phyloP scores from a whole-genome alignment of 2,329 filamentous ascomycete species.

The Microsporum audouinii region DNA sequence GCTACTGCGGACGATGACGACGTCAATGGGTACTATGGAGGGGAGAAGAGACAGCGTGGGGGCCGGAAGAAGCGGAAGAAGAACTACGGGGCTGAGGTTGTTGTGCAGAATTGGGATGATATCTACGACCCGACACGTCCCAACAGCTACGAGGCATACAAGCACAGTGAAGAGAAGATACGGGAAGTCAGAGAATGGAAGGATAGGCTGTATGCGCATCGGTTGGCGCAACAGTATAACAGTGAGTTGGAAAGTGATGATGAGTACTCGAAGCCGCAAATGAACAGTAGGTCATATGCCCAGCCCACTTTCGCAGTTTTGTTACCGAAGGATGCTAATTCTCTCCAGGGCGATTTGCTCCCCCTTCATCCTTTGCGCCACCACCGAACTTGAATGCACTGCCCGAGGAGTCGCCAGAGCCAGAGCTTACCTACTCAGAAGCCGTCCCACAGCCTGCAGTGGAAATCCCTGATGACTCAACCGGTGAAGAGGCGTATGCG shows the following conservation, averaged over 20 bases:
- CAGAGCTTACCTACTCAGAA: conserved; percentile 11
- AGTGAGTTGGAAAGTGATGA: conserved; percentile 41
- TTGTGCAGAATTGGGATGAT: conserved; percentile 70
- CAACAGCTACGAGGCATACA: conserved; percentile 74
- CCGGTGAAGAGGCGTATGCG: conserved; percentile 59
- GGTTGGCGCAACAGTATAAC: conserved; percentile 38
- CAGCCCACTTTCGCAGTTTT: conserved; percentile 4
- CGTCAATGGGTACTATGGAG: conserved; percentile 51
- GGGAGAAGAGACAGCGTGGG: conserved; percentile 60
- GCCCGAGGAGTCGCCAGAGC: conserved; percentile 19
- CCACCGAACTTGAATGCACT: conserved; percentile 35
- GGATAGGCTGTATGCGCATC: conserved; percentile 62
- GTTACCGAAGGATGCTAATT: not conserved
- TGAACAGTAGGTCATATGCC: conserved; percentile 34
- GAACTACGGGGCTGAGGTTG: conserved; percentile 47
- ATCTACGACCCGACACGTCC: conserved; percentile 76
- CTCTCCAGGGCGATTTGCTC: conserved; percentile 38
- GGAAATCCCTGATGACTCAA: conserved; percentile 45
- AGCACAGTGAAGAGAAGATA: conserved; percentile 71
- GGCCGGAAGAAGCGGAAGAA: conserved; percentile 69
- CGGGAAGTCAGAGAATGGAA: conserved; percentile 78
- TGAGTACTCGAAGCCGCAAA: conserved; percentile 33
- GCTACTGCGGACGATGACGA: conserved; percentile 70
- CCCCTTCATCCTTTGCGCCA: conserved; percentile 43
- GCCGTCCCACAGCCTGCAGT: conserved; percentile 31